Evolutionary conservation across 257 asterid species (phyloP).

Genomic region (Knoxia roxburghii): DNA sequence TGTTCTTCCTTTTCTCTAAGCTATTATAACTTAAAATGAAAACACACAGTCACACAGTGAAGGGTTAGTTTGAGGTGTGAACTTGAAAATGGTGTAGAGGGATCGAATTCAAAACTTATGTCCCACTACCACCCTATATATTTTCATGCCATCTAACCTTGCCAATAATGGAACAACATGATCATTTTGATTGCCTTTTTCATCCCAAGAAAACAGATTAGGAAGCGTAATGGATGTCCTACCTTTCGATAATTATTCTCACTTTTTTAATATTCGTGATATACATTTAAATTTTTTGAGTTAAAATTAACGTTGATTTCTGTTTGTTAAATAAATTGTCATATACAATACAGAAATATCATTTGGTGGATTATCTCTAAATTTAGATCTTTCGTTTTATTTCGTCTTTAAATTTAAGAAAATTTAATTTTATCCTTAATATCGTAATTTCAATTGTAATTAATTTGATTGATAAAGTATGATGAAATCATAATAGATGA

Average conservation of each 20-base stretch:
- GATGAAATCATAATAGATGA: too few relatives aligned
- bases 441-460: too few relatives aligned
- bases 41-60: neutral
- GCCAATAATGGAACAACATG: conserved; percentile 31
- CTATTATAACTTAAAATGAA: neutral
- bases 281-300: conserved; percentile 4
- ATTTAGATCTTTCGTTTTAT: too few relatives aligned
- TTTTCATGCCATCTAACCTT: conserved; percentile 19
- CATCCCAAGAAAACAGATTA: conserved; percentile 26
- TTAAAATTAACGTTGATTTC: too few relatives aligned
- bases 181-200: conserved; percentile 16
- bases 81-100: too few relatives aligned
- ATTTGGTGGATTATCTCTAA: too few relatives aligned
- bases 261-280: conserved; percentile 5
- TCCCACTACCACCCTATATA: conserved; percentile 13
- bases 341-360: too few relatives aligned
- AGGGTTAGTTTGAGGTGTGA: conserved; percentile 8
- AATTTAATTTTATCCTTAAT: too few relatives aligned
- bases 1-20: neutral
- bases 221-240: conserved; percentile 7
- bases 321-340: too few relatives aligned
- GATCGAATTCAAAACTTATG: conserved; percentile 9
- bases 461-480: too few relatives aligned
- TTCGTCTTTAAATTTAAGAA: too few relatives aligned
- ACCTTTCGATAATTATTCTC: neutral